phyloP scores from a whole-genome alignment of 2,329 filamentous ascomycete species.

The Microthyrium microscopicum region DNA sequence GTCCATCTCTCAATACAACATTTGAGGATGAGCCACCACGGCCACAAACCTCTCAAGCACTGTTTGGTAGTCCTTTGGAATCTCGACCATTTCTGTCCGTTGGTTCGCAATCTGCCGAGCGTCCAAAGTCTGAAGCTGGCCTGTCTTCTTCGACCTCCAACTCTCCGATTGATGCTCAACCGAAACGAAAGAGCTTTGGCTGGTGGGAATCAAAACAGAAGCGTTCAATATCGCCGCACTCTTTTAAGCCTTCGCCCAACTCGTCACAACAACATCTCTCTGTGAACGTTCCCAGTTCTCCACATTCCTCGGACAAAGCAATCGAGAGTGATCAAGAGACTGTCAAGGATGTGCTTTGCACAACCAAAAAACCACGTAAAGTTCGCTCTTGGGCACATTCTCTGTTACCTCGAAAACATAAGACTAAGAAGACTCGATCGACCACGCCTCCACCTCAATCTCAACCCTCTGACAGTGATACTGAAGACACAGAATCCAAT shows the following conservation, averaged over 20 bases:
- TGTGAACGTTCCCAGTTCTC: not conserved
- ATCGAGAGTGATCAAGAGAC: conserved; percentile 16
- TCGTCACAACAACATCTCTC: too few relatives aligned
- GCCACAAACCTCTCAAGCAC: conserved; percentile 51
- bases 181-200: conserved; percentile 5
- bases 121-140: conserved; percentile 21
- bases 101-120: conserved; percentile 16
- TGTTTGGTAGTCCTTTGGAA: not conserved
- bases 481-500: not conserved
- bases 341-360: conserved; percentile 33
- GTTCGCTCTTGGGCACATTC: conserved; percentile 58
- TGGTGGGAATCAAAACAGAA: conserved; percentile 7
- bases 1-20: conserved; percentile 22
- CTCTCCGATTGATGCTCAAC: conserved; percentile 7
- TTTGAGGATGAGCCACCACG: conserved; percentile 27
- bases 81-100: conserved; percentile 10
- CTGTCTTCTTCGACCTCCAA: conserved; percentile 12
- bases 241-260: too few relatives aligned
- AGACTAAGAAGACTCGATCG: conserved; percentile 15
- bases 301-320: not conserved
- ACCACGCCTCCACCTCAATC: not conserved
- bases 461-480: not conserved
- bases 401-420: conserved; percentile 47
- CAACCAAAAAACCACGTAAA: conserved; percentile 41
- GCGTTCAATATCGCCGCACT: too few relatives aligned